Evolutionary conservation across 2,329 filamentous ascomycete species (phyloP), one percentile per base, ranked within the genome.

Genomic region (Aspergillus fijiensis): DNA sequence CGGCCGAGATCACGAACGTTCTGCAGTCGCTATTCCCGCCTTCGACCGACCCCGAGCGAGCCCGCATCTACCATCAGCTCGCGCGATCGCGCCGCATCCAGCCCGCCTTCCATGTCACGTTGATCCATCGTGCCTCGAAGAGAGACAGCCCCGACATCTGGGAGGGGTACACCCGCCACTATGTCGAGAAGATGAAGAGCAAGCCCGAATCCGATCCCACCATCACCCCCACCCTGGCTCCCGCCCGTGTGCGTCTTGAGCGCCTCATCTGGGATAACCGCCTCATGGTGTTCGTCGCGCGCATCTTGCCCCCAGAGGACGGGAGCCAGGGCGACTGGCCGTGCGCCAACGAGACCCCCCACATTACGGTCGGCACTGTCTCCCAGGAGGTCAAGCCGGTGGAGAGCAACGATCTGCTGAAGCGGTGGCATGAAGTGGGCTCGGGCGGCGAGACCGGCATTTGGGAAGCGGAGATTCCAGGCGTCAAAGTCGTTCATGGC

Each of bases 281-380:
- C 5, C 81, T 98, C 70, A 98, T 99, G 95, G 89, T 92, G 5
- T 89, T 99, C 59, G 90, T 96, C 3, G 92, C 91, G 16, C 86
- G 93, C 10, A 80, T 96, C 2, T 62, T 79, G 23, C 77, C 78
- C 7, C 59, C 69, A 2, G 66, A 69, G 1, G 65, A 63, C 12
- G 33, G 87, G 59, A 77, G 84, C 14, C 77, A 67, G 53, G 58
- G 65, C 75, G 62, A 79, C 51, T 91, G 88, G 86, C 81, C 87
- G 58, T 94, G 88, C 62, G 84, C 85, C 49, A 99, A 99, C 71
- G 77, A 82, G 14, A 82, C 96, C 33, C 87, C 93, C 11, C 95
- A 99, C 73, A 86, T 99, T 61, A 99, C 95, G 0, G 82, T 98
- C 7, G 95, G 95, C 21, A 99, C 95, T 0, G 85, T 87, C 10